Evolutionary conservation across 2,329 filamentous ascomycete species (phyloP), one percentile per base, ranked within the genome.

Genomic region (Xylogone sp.): DNA sequence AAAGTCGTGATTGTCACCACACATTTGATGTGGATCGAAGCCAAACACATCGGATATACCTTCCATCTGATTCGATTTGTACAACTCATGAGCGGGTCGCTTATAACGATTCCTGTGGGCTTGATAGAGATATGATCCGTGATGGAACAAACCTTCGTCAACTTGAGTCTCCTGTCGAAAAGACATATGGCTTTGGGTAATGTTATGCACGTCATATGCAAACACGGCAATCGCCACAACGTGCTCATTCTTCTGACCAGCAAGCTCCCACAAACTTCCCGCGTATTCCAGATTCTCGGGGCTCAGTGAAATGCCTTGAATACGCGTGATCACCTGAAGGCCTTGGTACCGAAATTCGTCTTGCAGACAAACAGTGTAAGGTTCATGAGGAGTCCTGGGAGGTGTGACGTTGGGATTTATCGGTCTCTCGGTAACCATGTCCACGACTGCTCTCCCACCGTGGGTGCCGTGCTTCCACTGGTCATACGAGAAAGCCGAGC

Each of bases 321-420:
- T 69, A 59, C 85, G 84, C 34, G 84, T 75, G 48, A 87, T 81
- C 27, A 87, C 65, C 57, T 87, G 83, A 2, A 86, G 59, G 3
- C 76, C 75, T 21, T 43, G 18, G 7, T 50, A 42, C 24, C 42
- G 13, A 39, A 56, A 53, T 8, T 20, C 31, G 8, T 51, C 43
- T 27, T 24, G 13, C 1, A 34, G 21, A 29, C 2, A 16, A 31
- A 44, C 21, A 7, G 19, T 24, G 10, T 49, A 43, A 8, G 13
- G 2, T 12, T 31, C n/a, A n/a, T 43, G 43, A n/a, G 45, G 19
- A 2, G 24, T 6, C n/a, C 8, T 16, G 20, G 19, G 9, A 6
- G 19, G n/a, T 10, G 5, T 27, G 24, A 27, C 5, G 24, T 27
- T 27, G 24, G 5, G 6, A 27, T 27, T 6, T 27, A 6, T 10